These are phyloP conservation scores for Puccinia polysora DNA, from an alignment of 1,284 basidiomycete genomes.

Conservation along the genomic window DNA sequence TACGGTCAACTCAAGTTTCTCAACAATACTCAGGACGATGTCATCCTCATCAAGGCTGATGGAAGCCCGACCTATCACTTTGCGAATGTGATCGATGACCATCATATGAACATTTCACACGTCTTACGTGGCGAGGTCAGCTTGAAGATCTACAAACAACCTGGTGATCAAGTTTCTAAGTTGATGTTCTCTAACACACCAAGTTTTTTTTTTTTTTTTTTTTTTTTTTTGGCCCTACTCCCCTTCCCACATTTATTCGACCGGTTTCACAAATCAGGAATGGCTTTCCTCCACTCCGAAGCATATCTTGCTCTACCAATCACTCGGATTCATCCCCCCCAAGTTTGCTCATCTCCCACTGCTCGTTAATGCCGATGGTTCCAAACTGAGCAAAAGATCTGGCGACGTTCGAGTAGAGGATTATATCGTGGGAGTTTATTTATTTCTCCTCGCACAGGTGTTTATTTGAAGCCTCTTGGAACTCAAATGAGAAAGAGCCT, in stretches of 20 bases:
- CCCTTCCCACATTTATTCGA: not conserved
- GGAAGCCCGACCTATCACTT: slow-evolving; percentile 93
- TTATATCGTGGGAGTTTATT: slow-evolving; percentile 65
- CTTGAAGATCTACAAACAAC: too few relatives aligned
- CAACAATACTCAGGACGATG: slow-evolving; percentile 65
- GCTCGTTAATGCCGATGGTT: slow-evolving; percentile 80
- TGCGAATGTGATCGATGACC: slow-evolving; percentile 90
- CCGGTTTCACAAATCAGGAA: slow-evolving; percentile 67
- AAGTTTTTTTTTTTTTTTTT: too few relatives aligned
- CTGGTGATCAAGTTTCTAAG: too few relatives aligned
- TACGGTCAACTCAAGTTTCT: slow-evolving; percentile 68
- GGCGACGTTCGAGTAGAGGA: slow-evolving; percentile 81
- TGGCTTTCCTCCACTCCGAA: slow-evolving; percentile 93
- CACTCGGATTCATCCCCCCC: slow-evolving; percentile 68
- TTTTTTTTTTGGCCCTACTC: not conserved
- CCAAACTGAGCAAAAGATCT: slow-evolving; percentile 89
- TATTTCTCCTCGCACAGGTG: too few relatives aligned
- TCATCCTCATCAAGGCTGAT: slow-evolving; percentile 86
- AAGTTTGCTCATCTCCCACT: slow-evolving; percentile 86
- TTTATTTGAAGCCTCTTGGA: too few relatives aligned
- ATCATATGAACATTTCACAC: slow-evolving; percentile 91
- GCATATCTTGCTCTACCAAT: slow-evolving; percentile 81
- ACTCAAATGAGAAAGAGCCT: not conserved
- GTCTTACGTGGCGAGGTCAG: slow-evolving; percentile 85
- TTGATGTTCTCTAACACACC: too few relatives aligned